Percentiles rank a stretch among this genome's conserved stretches.
phyloP scores from a whole-genome alignment of 495 filamentous ascomycete genomes.

The Cairneyella variabilis region DNA sequence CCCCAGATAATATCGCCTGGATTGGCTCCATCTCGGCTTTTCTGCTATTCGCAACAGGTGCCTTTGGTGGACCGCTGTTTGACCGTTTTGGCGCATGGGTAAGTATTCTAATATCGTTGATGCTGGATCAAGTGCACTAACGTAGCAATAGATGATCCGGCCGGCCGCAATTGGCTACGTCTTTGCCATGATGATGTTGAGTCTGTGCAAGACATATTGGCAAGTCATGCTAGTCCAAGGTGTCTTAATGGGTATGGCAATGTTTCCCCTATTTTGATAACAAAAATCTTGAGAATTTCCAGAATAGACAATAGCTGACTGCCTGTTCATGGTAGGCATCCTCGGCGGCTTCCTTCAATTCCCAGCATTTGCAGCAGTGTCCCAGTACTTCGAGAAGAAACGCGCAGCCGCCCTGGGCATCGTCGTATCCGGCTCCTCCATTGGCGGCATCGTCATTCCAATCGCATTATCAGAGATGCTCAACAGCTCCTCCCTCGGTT shows the following conservation, averaged over 20 bases:
- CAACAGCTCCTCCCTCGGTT: slow-evolving; percentile 37
- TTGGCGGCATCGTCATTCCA: slow-evolving; percentile 73
- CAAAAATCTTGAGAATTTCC: too few species aligned
- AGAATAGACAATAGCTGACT: too few species aligned
- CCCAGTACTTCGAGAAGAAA: slow-evolving; percentile 71
- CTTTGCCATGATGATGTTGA: slow-evolving; percentile 66
- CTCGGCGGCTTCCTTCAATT: slow-evolving; percentile 46
- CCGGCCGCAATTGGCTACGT: slow-evolving; percentile 38
- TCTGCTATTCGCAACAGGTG: slow-evolving; percentile 42
- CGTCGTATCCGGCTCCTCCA: slow-evolving; percentile 61
- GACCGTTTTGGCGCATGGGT: slow-evolving; percentile 47
- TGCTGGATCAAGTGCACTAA: slow-evolving; percentile 28
- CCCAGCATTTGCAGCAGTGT: slow-evolving; percentile 60
- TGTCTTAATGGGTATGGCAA: slow-evolving; percentile 63
- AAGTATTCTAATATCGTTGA: slow-evolving; percentile 5
- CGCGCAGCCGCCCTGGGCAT: slow-evolving; percentile 65
- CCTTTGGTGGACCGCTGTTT: slow-evolving; percentile 45
- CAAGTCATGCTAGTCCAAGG: slow-evolving; percentile 75
- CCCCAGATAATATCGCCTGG: slow-evolving; percentile 69
- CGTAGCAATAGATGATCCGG: slow-evolving; percentile 33
- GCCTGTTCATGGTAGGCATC: too few species aligned
- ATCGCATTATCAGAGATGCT: slow-evolving; percentile 30
- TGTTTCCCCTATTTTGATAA: slow-evolving; percentile 57
- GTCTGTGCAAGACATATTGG: slow-evolving; percentile 59
- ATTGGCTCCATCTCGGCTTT: slow-evolving; percentile 58